Evolutionary conservation across 2,329 filamentous ascomycete species (phyloP).

Genomic region (Aplosporella prunicola): DNA sequence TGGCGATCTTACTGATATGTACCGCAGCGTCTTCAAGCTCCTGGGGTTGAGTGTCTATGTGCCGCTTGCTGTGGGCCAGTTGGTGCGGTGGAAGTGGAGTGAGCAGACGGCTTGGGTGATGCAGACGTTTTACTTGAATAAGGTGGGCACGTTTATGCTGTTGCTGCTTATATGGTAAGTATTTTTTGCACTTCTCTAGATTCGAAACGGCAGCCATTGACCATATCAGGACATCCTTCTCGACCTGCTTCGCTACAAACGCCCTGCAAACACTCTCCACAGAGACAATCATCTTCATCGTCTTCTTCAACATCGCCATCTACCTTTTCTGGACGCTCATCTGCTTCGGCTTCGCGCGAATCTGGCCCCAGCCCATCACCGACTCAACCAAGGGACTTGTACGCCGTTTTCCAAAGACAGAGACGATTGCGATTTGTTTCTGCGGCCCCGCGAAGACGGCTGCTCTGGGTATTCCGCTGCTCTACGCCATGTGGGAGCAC

Average conservation of each 20-base stretch:
- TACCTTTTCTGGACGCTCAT: constrained; percentile 11
- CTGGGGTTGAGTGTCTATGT: constrained; percentile 9
- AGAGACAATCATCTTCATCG: constrained; percentile 2
- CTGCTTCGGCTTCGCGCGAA: constrained; percentile 2
- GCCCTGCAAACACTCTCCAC: constrained; percentile 6
- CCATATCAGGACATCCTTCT: constrained; percentile 6
- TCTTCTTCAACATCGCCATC: constrained; percentile 10
- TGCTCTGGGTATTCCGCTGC: constrained; percentile 6
- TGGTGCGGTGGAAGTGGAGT: constrained; percentile 7
- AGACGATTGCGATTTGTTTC: constrained; percentile 10
- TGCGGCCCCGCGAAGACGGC: constrained; percentile 10
- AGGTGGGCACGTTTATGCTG: constrained; percentile 6
- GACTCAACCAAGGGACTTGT: constrained; percentile 1
- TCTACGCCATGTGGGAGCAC: constrained; percentile 8
- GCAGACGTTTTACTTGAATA: constrained; percentile 2
- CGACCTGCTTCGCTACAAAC: constrained; percentile 8
- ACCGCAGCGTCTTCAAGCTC: constrained; percentile 7
- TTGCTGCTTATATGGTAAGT: constrained; percentile 10
- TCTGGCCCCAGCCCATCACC: background rate
- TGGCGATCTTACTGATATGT: constrained; percentile 8
- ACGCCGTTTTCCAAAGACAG: constrained; percentile 2
- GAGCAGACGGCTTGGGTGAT: background rate
- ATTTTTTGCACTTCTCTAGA: background rate
- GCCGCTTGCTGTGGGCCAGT: constrained; percentile 6
- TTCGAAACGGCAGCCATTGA: background rate